Base-by-base conservation (phyloP, 2,329 filamentous ascomycete genomes). In the Colletotrichum lindemuthianum region DNA sequence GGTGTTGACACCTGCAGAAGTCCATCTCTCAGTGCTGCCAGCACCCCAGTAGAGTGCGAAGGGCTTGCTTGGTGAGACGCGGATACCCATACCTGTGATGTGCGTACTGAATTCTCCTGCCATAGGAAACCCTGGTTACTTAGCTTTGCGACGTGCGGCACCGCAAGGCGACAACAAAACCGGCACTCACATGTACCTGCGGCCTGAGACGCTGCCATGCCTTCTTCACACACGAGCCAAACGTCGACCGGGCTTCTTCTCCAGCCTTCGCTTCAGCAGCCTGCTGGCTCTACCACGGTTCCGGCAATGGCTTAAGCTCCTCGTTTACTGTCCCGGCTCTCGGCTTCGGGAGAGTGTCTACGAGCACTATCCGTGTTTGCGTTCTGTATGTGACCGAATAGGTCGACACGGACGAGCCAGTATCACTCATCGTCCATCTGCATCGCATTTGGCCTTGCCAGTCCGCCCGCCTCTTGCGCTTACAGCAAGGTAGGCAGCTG, bases 171-270 rank as follows among this genome's bases (percentile, higher is more conserved):
- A 24, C 24, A 24, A 24, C 24, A 24, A 24, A 24, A 24, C 24
- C 24, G 24, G 24, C 24, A 24, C 24, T 24, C 24, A 24, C 24
- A 24, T 24, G 24, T 24, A 3, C 24, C 24, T 24, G 24, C 24
- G 24, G 24, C 24, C 24, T 24, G 24, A 24, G 24, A 24, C 15
- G 39, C 37, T 48, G 34, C 50, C 48, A 40, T 47, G 54, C 40
- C 24, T 24, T 13, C 13, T 51, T 63, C 47, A 53, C 60, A 61
- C 52, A 33, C 53, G 37, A 41, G 39, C 43, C 49, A 53, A 58
- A 60, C 36, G 15, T 15, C 34, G 33, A 7, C 41, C 5, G 41
- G 55, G 13, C 4, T 48, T 24, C 37, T 41, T 43, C 45, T 11
- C 43, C 43, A 56, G 44, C 36, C 43, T 52, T 54, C 15, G 43